Conservation (phyloP, 2,329 filamentous ascomycete genomes). For the Paramyrothecium sp. region DNA sequence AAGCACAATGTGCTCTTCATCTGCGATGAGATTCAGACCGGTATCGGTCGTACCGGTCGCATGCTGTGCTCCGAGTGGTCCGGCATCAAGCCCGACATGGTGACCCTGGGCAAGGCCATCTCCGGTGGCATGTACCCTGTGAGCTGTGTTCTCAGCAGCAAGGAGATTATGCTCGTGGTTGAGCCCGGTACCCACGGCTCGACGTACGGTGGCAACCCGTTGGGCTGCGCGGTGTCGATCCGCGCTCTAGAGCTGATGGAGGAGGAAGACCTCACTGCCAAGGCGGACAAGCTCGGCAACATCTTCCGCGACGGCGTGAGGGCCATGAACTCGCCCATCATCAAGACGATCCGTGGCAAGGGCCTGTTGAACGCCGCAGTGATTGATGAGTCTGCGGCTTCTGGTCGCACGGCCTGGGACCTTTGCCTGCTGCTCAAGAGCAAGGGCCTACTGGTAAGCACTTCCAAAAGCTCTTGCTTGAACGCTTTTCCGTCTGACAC, state of each 20-base stretch:
- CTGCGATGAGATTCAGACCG: conserved; percentile 98
- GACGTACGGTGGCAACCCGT: conserved; percentile 96
- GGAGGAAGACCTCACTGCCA: conserved; percentile 84
- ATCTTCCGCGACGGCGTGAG: conserved; percentile 78
- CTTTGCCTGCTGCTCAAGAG: conserved; percentile 92
- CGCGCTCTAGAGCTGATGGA: conserved; percentile 90
- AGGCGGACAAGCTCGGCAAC: conserved; percentile 77
- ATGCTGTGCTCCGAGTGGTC: conserved; percentile 95
- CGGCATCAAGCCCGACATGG: conserved; percentile 90
- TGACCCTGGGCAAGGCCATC: conserved; percentile 95
- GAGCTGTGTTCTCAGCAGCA: conserved; percentile 82
- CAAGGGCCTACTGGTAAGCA: conserved; percentile 85
- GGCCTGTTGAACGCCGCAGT: conserved; percentile 94
- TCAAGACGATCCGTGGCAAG: conserved; percentile 84
- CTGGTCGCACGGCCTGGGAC: conserved; percentile 91
- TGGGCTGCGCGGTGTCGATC: conserved; percentile 94
- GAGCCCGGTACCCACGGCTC: conserved; percentile 97
- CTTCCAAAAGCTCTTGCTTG: conserved; percentile 1
- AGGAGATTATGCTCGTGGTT: conserved; percentile 91
- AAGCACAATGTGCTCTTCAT: conserved; percentile 95
- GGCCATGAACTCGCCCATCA: conserved; percentile 75
- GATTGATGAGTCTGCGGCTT: conserved; percentile 85
- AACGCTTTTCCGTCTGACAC: background rate
- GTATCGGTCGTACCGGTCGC: conserved; percentile 90
- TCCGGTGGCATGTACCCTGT: conserved; percentile 99